Conservation (phyloP, 768 basidiomycete genomes). For the Tylopilus felleus region DNA sequence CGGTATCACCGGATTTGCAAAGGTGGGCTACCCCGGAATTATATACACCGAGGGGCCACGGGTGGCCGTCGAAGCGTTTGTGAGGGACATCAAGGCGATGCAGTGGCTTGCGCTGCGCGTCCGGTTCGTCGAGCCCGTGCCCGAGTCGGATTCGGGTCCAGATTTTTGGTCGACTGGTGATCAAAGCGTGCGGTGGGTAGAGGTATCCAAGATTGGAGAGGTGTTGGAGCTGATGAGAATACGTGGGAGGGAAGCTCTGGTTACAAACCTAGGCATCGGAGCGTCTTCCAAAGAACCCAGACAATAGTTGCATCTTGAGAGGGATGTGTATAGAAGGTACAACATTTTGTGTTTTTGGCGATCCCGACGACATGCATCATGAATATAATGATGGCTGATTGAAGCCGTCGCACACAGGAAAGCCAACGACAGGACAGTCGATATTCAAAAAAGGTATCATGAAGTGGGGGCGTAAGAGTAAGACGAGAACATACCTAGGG, state of each 20-base stretch:
- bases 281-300: constrained; percentile 25
- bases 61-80: constrained; percentile 47
- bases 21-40: constrained; percentile 40
- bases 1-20: constrained; percentile 61
- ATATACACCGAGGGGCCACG: not conserved
- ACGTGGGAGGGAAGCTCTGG: constrained; percentile 50
- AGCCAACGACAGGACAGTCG: too few relatives aligned
- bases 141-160: not conserved
- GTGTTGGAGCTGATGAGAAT: constrained; percentile 64
- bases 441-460: too few relatives aligned
- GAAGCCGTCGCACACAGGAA: too few relatives aligned
- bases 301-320: not conserved
- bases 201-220: constrained; percentile 68
- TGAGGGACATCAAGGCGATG: constrained; percentile 66
- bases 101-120: constrained; percentile 73
- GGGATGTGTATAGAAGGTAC: too few relatives aligned
- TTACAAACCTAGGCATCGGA: constrained; percentile 68
- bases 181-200: constrained; percentile 42
- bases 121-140: constrained; percentile 50
- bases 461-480: too few relatives aligned
- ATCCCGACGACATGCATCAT: too few relatives aligned
- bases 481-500: too few relatives aligned
- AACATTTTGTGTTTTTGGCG: too few relatives aligned
- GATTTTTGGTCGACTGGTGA: not conserved
- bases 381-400: too few relatives aligned